A percentile compares a stretch with the other conserved stretches of the same genome.
Conservation (phyloP, 352 stramenopile genomes). For the Nothophytophthora sp. region DNA sequence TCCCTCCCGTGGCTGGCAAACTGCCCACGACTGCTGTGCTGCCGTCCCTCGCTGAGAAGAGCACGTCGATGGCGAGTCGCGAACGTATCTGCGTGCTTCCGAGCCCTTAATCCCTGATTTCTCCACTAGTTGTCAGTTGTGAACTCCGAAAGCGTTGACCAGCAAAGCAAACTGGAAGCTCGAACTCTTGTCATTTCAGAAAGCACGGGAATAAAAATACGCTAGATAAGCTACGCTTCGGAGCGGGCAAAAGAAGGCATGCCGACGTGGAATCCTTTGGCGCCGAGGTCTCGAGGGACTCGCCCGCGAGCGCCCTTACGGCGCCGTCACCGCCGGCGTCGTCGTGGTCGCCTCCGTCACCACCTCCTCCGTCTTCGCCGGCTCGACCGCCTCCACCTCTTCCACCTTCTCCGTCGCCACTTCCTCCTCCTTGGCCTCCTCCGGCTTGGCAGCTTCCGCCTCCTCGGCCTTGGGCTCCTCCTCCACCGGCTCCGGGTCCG, state of each 20-base stretch:
- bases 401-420: constrained; percentile 18
- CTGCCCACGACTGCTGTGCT: no score
- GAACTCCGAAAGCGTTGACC: no score
- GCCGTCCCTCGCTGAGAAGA: no score
- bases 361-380: constrained; percentile 22
- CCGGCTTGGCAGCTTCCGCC: background rate
- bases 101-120: no score
- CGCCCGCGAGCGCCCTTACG: constrained; percentile 7
- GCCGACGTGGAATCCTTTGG: constrained; percentile 20
- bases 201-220: constrained; percentile 32
- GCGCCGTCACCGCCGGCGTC: constrained; percentile 13
- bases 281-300: constrained; percentile 6
- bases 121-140: no score
- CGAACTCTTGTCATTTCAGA: constrained; percentile 27
- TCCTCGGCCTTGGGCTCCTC: constrained; percentile 22
- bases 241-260: constrained; percentile 23
- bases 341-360: constrained; percentile 14
- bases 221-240: constrained; percentile 25
- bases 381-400: constrained; percentile 11
- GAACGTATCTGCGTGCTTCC: no score
- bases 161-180: constrained; percentile 11
- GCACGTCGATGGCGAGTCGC: no score
- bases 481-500: constrained; percentile 26
- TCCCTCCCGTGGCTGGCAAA: no score
- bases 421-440: constrained; percentile 19